phyloP scores from a whole-genome alignment of 2,329 filamentous ascomycete species.

The Aspergillus alliaceus region DNA sequence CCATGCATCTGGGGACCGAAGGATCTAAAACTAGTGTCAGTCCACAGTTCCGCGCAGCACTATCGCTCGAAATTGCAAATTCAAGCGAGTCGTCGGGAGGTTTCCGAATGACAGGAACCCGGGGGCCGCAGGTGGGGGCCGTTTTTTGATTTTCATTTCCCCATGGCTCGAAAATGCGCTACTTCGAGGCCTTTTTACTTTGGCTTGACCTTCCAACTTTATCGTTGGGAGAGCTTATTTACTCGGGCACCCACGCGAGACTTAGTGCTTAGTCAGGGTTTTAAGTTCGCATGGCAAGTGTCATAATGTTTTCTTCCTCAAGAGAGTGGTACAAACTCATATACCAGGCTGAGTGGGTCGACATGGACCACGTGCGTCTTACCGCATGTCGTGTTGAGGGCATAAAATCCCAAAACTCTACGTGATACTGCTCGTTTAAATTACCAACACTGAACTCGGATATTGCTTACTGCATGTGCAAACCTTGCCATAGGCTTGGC shows the following conservation, averaged over 20 bases:
- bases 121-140: background rate
- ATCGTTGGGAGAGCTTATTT: background rate
- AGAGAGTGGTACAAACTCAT: too few species aligned
- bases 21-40: background rate
- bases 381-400: background rate
- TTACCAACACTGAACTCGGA: background rate
- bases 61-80: background rate
- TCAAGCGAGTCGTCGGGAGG: background rate
- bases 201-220: background rate
- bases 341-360: background rate
- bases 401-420: background rate
- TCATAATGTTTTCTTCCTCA: background rate
- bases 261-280: background rate
- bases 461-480: background rate
- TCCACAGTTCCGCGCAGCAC: background rate
- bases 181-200: background rate
- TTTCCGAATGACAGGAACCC: background rate
- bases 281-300: background rate
- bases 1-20: background rate
- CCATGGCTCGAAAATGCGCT: too few species aligned
- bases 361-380: background rate
- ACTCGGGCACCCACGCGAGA: background rate
- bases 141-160: background rate
- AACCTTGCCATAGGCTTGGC: background rate
- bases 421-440: background rate